phyloP scores from a whole-genome alignment of 176 grass and related monocot species.

The Echinochloa phyllopogon region DNA sequence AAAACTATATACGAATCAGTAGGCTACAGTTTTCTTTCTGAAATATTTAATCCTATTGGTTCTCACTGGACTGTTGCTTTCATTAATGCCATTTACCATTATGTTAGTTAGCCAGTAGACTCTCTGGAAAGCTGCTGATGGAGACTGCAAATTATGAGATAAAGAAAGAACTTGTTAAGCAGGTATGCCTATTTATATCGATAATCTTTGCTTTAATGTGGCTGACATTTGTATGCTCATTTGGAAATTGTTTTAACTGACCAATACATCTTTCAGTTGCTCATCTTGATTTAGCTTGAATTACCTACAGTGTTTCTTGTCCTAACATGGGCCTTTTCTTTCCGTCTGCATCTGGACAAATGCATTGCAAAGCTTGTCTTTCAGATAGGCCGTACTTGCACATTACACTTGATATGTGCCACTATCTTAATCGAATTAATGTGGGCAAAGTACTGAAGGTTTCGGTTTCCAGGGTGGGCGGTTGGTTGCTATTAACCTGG shows the following conservation, averaged over 20 bases:
- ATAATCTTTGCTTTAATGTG: neutral
- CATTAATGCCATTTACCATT: conserved; percentile 47
- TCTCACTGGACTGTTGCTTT: conserved; percentile 29
- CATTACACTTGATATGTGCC: neutral
- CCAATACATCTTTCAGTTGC: conserved; percentile 15
- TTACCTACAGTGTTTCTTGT: neutral
- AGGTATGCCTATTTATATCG: conserved; percentile 51
- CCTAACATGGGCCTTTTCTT: neutral
- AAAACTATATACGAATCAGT: conserved; percentile 83
- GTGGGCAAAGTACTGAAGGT: conserved; percentile 18
- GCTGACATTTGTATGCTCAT: conserved; percentile 9
- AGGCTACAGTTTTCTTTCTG: conserved; percentile 33
- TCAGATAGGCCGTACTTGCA: neutral
- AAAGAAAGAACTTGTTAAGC: conserved; percentile 90
- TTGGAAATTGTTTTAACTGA: neutral
- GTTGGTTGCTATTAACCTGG: conserved; percentile 78
- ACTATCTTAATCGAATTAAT: neutral
- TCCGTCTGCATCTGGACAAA: neutral
- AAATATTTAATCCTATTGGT: neutral
- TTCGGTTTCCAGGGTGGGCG: conserved; percentile 69
- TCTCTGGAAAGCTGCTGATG: conserved; percentile 84
- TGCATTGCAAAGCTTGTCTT: neutral
- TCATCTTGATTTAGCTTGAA: neutral
- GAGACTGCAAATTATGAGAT: conserved; percentile 93
- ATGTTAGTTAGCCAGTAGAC: conserved; percentile 79